Conservation (phyloP, 495 filamentous ascomycete genomes). For the Corynascus novoguineensis region DNA sequence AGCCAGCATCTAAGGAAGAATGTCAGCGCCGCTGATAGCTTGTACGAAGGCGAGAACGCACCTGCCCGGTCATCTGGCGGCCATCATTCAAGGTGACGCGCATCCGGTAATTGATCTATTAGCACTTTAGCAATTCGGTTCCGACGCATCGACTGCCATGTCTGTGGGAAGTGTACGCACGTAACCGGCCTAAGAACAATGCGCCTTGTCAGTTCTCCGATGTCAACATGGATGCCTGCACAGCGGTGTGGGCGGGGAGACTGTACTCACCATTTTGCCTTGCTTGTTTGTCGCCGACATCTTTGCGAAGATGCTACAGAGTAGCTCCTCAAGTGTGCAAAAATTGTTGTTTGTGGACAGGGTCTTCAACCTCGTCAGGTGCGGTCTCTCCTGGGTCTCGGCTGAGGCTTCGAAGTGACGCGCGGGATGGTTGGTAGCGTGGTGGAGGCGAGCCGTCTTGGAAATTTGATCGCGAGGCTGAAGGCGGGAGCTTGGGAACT, state of each 20-base stretch:
- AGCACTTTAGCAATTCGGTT: conserved; percentile 30
- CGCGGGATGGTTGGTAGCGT: conserved; percentile 33
- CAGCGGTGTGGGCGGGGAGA: conserved; percentile 27
- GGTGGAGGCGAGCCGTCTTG: conserved; percentile 11
- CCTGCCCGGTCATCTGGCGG: conserved; percentile 94
- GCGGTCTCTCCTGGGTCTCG: conserved; percentile 24
- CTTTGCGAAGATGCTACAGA: conserved; percentile 53
- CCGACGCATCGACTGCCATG: neutral
- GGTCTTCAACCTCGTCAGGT: conserved; percentile 24
- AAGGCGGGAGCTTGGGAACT: conserved; percentile 18
- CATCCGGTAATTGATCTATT: conserved; percentile 98
- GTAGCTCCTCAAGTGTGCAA: conserved; percentile 57
- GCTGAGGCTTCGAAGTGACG: conserved; percentile 32
- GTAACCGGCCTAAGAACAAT: conserved; percentile 75
- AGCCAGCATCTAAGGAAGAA: conserved; percentile 35
- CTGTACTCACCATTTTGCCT: conserved; percentile 91
- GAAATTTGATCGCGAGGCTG: conserved; percentile 34
- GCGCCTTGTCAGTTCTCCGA: conserved; percentile 60
- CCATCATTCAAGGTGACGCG: conserved; percentile 91
- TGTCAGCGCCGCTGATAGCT: conserved; percentile 24
- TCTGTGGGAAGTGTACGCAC: conserved; percentile 56
- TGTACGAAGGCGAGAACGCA: conserved; percentile 33
- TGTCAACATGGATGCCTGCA: conserved; percentile 54
- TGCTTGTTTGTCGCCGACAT: conserved; percentile 96
- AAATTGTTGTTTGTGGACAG: conserved; percentile 41